Conservation (phyloP, 371 early-diverging fungal species). For the Saksenaea vasiformis region DNA sequence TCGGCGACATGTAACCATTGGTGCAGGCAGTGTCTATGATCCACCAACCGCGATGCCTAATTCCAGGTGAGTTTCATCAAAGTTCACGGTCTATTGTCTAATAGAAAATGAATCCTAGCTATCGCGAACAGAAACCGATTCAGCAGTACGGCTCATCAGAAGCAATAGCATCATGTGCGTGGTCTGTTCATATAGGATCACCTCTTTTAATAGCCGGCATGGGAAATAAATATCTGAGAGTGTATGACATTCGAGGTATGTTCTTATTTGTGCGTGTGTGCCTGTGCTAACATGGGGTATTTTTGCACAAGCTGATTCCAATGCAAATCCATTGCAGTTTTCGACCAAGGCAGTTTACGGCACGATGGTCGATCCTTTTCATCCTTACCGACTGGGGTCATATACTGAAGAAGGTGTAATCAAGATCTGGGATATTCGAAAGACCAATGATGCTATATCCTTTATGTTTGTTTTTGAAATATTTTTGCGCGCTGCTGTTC, state of each 20-base stretch:
- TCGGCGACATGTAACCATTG: constrained; percentile 5
- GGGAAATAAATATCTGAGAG: constrained; percentile 71
- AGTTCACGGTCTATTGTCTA: background rate
- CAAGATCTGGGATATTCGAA: constrained; percentile 80
- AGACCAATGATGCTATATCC: constrained; percentile 62
- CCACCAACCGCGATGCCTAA: background rate
- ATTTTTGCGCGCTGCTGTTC: background rate
- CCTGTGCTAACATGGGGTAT: background rate
- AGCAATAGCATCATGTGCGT: constrained; percentile 71
- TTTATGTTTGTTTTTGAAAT: constrained; percentile 10
- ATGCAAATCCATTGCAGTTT: constrained; percentile 49
- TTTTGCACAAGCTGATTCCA: constrained; percentile 19
- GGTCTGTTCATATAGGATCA: constrained; percentile 60
- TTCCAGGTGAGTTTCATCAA: background rate
- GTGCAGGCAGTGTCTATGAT: constrained; percentile 5
- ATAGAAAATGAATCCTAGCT: constrained; percentile 3
- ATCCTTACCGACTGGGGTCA: constrained; percentile 70
- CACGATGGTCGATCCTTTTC: constrained; percentile 71
- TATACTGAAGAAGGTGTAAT: constrained; percentile 73
- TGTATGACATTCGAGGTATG: constrained; percentile 70
- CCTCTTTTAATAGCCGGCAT: constrained; percentile 74
- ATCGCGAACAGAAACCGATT: constrained; percentile 50
- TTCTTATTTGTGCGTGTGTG: too few species aligned
- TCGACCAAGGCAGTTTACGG: constrained; percentile 78
- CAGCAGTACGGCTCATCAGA: constrained; percentile 76